Conservation (phyloP, 2,329 filamentous ascomycete genomes). For the Ascocoryne sarcoides region DNA sequence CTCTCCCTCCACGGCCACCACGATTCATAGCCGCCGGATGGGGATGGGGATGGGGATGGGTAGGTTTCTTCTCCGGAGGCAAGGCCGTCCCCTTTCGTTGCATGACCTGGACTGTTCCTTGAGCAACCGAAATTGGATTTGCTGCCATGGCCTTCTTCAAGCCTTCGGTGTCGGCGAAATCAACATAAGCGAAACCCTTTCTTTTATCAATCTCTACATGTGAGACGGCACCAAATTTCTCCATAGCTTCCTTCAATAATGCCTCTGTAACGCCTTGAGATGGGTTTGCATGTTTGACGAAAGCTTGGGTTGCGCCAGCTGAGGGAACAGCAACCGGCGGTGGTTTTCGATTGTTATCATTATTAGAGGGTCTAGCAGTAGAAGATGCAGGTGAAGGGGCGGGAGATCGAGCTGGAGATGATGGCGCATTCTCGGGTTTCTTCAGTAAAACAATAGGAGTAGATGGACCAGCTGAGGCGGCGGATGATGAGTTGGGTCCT, state of each 20-base stretch:
- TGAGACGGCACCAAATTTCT: constrained; percentile 62
- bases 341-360: constrained; percentile 22
- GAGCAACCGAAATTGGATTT: constrained; percentile 73
- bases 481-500: constrained; percentile 11
- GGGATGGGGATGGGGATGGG: constrained; percentile 11
- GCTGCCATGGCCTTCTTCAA: constrained; percentile 73
- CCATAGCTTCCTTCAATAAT: constrained; percentile 65
- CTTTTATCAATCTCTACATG: constrained; percentile 89
- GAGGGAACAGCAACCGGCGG: constrained; percentile 25
- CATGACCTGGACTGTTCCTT: constrained; percentile 78
- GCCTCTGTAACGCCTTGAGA: constrained; percentile 87
- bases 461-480: constrained; percentile 21
- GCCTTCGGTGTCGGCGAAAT: constrained; percentile 66
- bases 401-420: constrained; percentile 22
- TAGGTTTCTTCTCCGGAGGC: constrained; percentile 65
- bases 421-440: constrained; percentile 28
- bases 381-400: constrained; percentile 22
- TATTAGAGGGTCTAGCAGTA: constrained; percentile 18
- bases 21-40: constrained; percentile 9
- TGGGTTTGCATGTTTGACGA: constrained; percentile 75
- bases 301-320: constrained; percentile 54
- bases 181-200: constrained; percentile 89
- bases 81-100: constrained; percentile 77
- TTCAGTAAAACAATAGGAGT: constrained; percentile 32
- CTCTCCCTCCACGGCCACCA: constrained; percentile 16